Conservation (phyloP, 306 rosid genomes). For the Lithocarpus polystachyus region DNA sequence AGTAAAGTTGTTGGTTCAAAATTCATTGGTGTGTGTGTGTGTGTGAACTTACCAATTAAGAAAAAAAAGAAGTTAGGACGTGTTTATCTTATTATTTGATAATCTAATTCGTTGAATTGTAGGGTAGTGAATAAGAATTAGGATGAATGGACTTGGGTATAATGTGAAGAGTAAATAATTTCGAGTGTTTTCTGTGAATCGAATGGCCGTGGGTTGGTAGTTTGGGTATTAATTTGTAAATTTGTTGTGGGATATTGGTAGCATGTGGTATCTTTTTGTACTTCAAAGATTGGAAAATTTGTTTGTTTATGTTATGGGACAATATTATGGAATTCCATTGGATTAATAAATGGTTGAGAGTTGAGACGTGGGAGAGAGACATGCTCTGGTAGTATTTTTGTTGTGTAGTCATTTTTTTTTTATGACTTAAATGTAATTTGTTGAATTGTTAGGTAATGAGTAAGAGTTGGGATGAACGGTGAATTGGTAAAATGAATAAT, state of each 20-base stretch:
- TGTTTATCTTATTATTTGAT: too few species aligned
- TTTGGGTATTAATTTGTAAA: background rate
- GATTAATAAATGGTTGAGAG: conserved; percentile 25
- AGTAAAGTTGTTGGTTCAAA: too few species aligned
- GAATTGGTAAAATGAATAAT: too few species aligned
- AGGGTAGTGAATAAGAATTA: conserved; percentile 22
- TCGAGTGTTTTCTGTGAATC: background rate
- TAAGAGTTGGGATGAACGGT: conserved; percentile 12
- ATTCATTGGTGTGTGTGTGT: too few species aligned
- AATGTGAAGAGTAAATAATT: background rate
- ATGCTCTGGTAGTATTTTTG: conserved; percentile 13
- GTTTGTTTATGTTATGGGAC: conserved; percentile 14
- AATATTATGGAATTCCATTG: background rate
- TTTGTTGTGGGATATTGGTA: background rate
- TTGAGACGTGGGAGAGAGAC: conserved; percentile 10
- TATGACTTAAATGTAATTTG: background rate
- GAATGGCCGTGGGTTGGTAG: background rate
- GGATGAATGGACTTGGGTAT: background rate
- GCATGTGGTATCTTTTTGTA: background rate
- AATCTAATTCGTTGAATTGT: conserved; percentile 3
- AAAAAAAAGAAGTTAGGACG: too few species aligned
- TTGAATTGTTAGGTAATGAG: conserved; percentile 21
- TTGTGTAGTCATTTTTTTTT: background rate
- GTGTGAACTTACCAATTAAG: too few species aligned
- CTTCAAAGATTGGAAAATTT: conserved; percentile 29